A percentile compares a stretch with the other conserved stretches of the same genome.
These are phyloP conservation scores for Barnettozyma hawaiiensis DNA, from an alignment of 1,139 yeast species.

Conservation along the genomic window DNA sequence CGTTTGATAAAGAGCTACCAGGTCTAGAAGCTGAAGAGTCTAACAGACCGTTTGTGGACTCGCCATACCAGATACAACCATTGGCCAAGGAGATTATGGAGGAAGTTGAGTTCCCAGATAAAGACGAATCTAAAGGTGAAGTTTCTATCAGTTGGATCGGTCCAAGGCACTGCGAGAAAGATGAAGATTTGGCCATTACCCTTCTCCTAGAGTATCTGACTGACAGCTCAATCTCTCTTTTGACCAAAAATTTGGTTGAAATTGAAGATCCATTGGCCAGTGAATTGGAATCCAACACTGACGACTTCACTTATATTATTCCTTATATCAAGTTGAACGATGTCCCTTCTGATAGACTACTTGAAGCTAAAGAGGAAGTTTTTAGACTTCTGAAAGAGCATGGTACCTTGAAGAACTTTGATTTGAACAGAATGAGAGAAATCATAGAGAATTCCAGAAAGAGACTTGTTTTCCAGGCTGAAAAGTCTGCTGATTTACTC, in stretches of 20 bases:
- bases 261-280: constrained; percentile 80
- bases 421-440: constrained; percentile 59
- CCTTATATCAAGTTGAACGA: constrained; percentile 59
- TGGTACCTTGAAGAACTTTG: constrained; percentile 44
- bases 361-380: constrained; percentile 46
- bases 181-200: constrained; percentile 62
- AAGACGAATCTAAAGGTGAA: constrained; percentile 83
- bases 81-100: constrained; percentile 36
- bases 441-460: constrained; percentile 60
- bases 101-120: constrained; percentile 76
- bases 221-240: constrained; percentile 63
- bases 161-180: constrained; percentile 50
- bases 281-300: constrained; percentile 61
- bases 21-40: constrained; percentile 34
- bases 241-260: constrained; percentile 69
- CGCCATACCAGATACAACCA: constrained; percentile 42
- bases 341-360: constrained; percentile 65
- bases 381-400: constrained; percentile 49
- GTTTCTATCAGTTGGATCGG: constrained; percentile 78
- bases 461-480: constrained; percentile 59
- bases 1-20: constrained; percentile 58
- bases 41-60: constrained; percentile 77
- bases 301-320: constrained; percentile 58
- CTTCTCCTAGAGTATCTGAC: constrained; percentile 73
- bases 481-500: constrained; percentile 56